Percentiles rank a stretch among this genome's conserved stretches.
phyloP scores from a whole-genome alignment of 78 protist genomes.

The Paulinella micropora region DNA sequence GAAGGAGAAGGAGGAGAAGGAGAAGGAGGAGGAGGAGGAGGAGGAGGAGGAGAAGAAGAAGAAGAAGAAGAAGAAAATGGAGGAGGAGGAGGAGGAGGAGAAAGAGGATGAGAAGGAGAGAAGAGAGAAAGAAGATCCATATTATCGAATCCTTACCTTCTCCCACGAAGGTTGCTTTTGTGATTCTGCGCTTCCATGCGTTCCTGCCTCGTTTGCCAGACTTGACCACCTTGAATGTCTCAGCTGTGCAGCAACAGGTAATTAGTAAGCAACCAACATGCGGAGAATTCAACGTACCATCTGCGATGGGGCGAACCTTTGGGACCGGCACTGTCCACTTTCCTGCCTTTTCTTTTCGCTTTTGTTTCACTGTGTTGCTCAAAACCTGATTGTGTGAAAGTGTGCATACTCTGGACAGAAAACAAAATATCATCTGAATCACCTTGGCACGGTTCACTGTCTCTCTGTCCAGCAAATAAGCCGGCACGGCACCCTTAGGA shows the following conservation, averaged over 20 bases:
- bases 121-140: too few species aligned
- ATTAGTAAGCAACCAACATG: too few species aligned
- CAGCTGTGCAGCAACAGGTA: too few species aligned
- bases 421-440: not conserved
- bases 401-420: not conserved
- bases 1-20: too few species aligned
- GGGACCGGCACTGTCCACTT: slow-evolving; percentile 96
- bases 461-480: slow-evolving; percentile 88
- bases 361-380: slow-evolving; percentile 89
- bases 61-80: not conserved
- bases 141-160: too few species aligned
- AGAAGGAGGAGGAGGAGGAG: too few species aligned
- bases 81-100: not conserved
- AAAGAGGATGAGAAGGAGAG: too few species aligned
- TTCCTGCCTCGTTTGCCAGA: slow-evolving; percentile 88
- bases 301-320: slow-evolving; percentile 73
- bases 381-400: slow-evolving; percentile 15
- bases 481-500: slow-evolving; percentile 90
- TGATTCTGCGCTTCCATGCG: slow-evolving; percentile 94
- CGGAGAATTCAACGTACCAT: too few species aligned
- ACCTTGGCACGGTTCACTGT: slow-evolving; percentile 79
- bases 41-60: not conserved
- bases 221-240: slow-evolving; percentile 80
- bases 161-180: slow-evolving; percentile 64
- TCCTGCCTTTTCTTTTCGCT: slow-evolving; percentile 97